These are phyloP conservation scores for Claviceps sorghi DNA, from an alignment of 2,329 filamentous ascomycete species.

Conservation along the genomic window DNA sequence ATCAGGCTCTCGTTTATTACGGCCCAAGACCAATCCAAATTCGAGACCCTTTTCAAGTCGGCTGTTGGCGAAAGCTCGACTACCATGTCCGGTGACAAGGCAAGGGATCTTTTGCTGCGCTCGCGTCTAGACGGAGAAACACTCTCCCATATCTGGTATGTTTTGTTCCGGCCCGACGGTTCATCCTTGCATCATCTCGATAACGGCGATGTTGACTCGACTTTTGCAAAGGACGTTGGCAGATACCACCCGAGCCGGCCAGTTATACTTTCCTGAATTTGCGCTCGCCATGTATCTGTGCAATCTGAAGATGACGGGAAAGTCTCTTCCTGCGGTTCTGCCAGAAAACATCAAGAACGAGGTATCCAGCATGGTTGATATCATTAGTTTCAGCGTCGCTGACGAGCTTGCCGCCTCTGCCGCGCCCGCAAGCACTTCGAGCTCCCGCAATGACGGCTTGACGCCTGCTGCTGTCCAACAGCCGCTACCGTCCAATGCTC, in stretches of 20 bases:
- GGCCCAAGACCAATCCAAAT: constrained; percentile 85
- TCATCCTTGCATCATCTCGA: background rate
- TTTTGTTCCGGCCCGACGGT: background rate
- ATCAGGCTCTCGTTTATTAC: constrained; percentile 94
- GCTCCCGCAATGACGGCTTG: constrained; percentile 42
- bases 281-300: constrained; percentile 97
- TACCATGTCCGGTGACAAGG: constrained; percentile 85
- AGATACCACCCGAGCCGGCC: constrained; percentile 90
- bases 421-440: constrained; percentile 49
- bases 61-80: constrained; percentile 72
- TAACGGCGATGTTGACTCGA: background rate
- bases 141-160: constrained; percentile 82
- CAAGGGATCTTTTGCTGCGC: constrained; percentile 72
- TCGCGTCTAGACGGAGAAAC: constrained; percentile 79
- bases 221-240: constrained; percentile 55
- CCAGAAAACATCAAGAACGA: constrained; percentile 88
- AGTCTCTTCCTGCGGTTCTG: constrained; percentile 56
- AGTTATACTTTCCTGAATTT: constrained; percentile 94
- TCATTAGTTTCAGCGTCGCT: constrained; percentile 84
- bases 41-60: constrained; percentile 94
- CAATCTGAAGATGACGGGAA: constrained; percentile 82
- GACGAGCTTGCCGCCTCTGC: constrained; percentile 50
- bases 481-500: constrained; percentile 58
- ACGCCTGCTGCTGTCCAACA: constrained; percentile 44
- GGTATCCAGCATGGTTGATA: constrained; percentile 98